A percentile compares a stretch with the other conserved stretches of the same genome.
Conservation (phyloP, 2,329 filamentous ascomycete species). For the Paecilomyces niveus region DNA sequence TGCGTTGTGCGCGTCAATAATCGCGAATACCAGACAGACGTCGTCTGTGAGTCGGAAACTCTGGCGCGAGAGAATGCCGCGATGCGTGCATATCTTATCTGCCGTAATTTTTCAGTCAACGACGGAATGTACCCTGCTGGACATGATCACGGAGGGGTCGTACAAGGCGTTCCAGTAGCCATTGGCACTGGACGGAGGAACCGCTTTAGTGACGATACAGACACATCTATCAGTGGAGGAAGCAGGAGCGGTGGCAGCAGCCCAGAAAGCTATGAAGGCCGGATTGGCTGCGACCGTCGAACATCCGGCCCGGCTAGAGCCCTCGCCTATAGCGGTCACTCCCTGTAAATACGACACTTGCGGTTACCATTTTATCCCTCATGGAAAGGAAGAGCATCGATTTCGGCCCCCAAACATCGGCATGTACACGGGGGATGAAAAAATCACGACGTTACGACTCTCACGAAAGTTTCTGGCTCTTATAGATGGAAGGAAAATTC, state of each 20-base stretch:
- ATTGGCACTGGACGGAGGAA: slow-evolving; percentile 54
- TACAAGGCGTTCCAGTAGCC: slow-evolving; percentile 57
- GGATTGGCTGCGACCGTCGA: slow-evolving; percentile 14
- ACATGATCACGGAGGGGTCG: slow-evolving; percentile 46
- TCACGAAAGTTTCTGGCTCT: slow-evolving; percentile 2
- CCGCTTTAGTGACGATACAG: slow-evolving; percentile 43
- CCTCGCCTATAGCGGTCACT: slow-evolving; percentile 16
- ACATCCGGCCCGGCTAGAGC: slow-evolving; percentile 15
- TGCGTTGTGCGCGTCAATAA: slow-evolving; percentile 94
- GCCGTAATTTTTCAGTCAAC: slow-evolving; percentile 94
- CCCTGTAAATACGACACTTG: slow-evolving; percentile 1
- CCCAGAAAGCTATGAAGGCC: slow-evolving; percentile 32
- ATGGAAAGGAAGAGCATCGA: background rate
- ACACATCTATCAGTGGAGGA: slow-evolving; percentile 33
- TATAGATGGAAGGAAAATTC: background rate
- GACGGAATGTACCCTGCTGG: slow-evolving; percentile 72
- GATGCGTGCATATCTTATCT: slow-evolving; percentile 95
- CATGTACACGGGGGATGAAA: background rate
- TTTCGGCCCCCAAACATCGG: background rate
- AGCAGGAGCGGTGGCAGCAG: slow-evolving; percentile 51
- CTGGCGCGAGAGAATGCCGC: slow-evolving; percentile 89
- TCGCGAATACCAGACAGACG: slow-evolving; percentile 89
- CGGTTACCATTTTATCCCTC: background rate
- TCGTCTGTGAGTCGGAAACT: slow-evolving; percentile 71
- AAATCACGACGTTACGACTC: slow-evolving; percentile 6